Percentiles rank a stretch among this genome's conserved stretches.
phyloP scores from a whole-genome alignment of 225 moss, liverwort and hornwort species.

The Polytrichum formosum region DNA sequence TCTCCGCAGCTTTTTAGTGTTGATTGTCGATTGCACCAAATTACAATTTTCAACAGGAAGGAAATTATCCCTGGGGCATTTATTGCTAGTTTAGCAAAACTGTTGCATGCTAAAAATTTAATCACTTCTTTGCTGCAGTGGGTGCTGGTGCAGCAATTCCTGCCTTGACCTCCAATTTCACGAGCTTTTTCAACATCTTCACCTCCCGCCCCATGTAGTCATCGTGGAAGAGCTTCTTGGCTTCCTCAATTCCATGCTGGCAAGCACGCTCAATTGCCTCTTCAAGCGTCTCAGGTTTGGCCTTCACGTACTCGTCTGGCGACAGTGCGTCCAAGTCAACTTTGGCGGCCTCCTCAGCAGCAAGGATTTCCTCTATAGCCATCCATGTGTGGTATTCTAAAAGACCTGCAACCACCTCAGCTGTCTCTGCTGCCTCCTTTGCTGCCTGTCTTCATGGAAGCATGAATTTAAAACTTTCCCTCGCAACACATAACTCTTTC shows the following conservation, averaged over 20 bases:
- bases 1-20: neutral
- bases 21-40: neutral
- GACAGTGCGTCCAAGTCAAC: slow-evolving; percentile 30
- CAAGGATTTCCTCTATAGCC: slow-evolving; percentile 42
- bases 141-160: slow-evolving; percentile 27
- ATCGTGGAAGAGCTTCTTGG: slow-evolving; percentile 37
- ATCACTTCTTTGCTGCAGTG: neutral
- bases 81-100: slow-evolving; percentile 4
- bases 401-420: slow-evolving; percentile 23
- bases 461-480: no score
- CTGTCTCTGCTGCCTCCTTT: slow-evolving; percentile 32
- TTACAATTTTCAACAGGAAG: neutral
- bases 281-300: slow-evolving; percentile 38
- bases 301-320: slow-evolving; percentile 48
- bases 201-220: slow-evolving; percentile 37
- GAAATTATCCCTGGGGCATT: neutral
- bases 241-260: slow-evolving; percentile 47
- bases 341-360: slow-evolving; percentile 15
- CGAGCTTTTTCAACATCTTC: slow-evolving; percentile 30
- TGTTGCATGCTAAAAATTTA: no score
- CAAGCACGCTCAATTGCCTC: slow-evolving; percentile 46
- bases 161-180: slow-evolving; percentile 41
- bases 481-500: no score
- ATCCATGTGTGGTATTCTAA: slow-evolving; percentile 31
- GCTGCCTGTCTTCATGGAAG: slow-evolving; percentile 22